Percentiles rank a stretch among this genome's conserved stretches.
These are phyloP conservation scores for Scutellaria galericulata DNA, from an alignment of 257 asterid species.

Conservation along the genomic window DNA sequence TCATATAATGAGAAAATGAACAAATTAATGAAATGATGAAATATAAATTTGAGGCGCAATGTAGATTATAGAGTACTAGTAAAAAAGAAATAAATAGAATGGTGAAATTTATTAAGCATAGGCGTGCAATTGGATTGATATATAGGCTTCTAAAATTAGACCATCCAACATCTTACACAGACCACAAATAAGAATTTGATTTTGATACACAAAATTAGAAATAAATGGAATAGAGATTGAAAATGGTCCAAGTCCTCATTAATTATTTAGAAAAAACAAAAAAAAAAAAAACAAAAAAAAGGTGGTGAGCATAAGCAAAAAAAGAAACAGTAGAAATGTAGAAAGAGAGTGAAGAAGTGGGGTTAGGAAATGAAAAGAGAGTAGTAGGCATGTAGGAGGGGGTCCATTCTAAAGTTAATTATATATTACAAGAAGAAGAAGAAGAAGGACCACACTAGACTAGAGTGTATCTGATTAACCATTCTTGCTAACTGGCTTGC, in stretches of 20 bases:
- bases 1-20: too few species aligned
- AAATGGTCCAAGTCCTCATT: slow-evolving; percentile 24
- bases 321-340: neutral
- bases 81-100: too few species aligned
- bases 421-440: neutral
- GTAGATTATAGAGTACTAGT: too few species aligned
- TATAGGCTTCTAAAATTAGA: slow-evolving; percentile 30
- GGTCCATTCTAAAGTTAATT: slow-evolving; percentile 21
- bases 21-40: too few species aligned
- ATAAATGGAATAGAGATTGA: slow-evolving; percentile 32
- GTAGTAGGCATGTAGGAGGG: neutral
- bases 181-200: neutral
- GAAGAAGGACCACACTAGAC: slow-evolving; percentile 33
- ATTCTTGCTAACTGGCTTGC: slow-evolving; percentile 23
- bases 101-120: neutral
- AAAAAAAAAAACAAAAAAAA: neutral
- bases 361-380: neutral
- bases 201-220: slow-evolving; percentile 21
- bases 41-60: too few species aligned
- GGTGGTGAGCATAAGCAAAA: neutral
- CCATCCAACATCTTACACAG: slow-evolving; percentile 16
- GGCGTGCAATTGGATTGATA: slow-evolving; percentile 20
- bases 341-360: too few species aligned
- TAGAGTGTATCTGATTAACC: neutral
- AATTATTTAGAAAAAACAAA: neutral